Evolutionary conservation across 148 eudicot genomes (phyloP).

Genomic region (Nepenthes gracilis): DNA sequence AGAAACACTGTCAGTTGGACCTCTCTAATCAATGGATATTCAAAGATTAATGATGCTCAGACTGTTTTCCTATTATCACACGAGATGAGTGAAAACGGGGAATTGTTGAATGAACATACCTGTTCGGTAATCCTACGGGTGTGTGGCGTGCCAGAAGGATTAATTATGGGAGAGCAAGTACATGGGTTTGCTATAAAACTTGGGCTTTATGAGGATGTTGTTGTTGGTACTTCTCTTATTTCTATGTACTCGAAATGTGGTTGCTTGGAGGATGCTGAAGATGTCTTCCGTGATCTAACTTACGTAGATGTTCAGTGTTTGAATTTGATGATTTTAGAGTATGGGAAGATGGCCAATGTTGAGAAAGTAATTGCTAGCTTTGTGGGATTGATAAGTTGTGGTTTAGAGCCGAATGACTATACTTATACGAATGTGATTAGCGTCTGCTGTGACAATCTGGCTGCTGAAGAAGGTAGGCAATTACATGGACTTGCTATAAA

Average conservation of each 20-base stretch:
- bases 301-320: conserved; percentile 6
- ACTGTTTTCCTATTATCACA: neutral
- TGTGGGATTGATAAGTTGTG: neutral
- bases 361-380: conserved; percentile 1
- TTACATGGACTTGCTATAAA: conserved; percentile 10
- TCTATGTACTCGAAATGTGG: conserved; percentile 16
- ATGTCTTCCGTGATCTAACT: conserved; percentile 3
- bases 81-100: conserved; percentile 3
- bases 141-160: neutral
- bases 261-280: conserved; percentile 8
- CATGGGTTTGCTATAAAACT: neutral
- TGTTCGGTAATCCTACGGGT: conserved; percentile 3
- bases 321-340: conserved; percentile 11
- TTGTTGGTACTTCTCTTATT: conserved; percentile 4
- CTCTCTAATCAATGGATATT: neutral
- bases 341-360: conserved; percentile 6
- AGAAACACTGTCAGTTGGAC: conserved; percentile 8
- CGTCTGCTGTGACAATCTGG: neutral
- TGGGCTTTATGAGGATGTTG: conserved; percentile 3
- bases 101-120: conserved; percentile 13
- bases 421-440: neutral
- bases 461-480: conserved; percentile 3
- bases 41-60: neutral
- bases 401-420: neutral
- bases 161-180: neutral